Evolutionary conservation across 345 rosid species (phyloP).

Genomic region (Cochlearia excelsa): DNA sequence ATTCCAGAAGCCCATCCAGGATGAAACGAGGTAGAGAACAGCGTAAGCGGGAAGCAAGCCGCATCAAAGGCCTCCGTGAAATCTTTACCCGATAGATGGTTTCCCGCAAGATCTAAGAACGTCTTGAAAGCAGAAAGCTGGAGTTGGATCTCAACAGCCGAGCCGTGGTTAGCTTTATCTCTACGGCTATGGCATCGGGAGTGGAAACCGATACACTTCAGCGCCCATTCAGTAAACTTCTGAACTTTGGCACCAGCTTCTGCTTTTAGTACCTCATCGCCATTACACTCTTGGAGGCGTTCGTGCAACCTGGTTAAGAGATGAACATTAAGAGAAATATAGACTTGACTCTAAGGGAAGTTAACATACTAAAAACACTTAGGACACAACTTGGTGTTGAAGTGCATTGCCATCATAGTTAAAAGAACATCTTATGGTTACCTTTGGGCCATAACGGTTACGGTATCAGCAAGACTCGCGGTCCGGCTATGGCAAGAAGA

Average conservation of each 20-base stretch:
- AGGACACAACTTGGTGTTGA: background rate
- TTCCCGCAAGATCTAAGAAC: conserved; percentile 85
- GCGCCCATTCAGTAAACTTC: conserved; percentile 96
- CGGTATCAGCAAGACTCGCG: conserved; percentile 80
- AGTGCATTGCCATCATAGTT: background rate
- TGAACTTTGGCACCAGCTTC: conserved; percentile 94
- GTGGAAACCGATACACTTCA: conserved; percentile 88
- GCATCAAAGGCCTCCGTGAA: conserved; percentile 99
- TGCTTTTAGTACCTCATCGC: conserved; percentile 86
- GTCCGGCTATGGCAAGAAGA: conserved; percentile 88
- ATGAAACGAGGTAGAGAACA: conserved; percentile 85
- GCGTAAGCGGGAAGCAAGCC: conserved; percentile 93
- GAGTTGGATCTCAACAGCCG: conserved; percentile 83
- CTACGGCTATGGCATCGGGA: conserved; percentile 71
- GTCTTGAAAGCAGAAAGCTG: conserved; percentile 90
- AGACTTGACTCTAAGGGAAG: conserved; percentile 3
- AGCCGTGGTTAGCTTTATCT: conserved; percentile 59
- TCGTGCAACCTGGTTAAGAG: conserved; percentile 72
- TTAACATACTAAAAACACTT: background rate
- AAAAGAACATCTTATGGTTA: conserved; percentile 26
- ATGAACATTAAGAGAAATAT: background rate
- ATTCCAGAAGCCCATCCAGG: conserved; percentile 97
- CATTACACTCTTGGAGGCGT: conserved; percentile 90
- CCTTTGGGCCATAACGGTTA: conserved; percentile 94
- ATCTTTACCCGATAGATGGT: conserved; percentile 91